These are phyloP conservation scores for Stentor coeruleus DNA, from an alignment of 73 alveolate genomes.

Conservation along the genomic window DNA sequence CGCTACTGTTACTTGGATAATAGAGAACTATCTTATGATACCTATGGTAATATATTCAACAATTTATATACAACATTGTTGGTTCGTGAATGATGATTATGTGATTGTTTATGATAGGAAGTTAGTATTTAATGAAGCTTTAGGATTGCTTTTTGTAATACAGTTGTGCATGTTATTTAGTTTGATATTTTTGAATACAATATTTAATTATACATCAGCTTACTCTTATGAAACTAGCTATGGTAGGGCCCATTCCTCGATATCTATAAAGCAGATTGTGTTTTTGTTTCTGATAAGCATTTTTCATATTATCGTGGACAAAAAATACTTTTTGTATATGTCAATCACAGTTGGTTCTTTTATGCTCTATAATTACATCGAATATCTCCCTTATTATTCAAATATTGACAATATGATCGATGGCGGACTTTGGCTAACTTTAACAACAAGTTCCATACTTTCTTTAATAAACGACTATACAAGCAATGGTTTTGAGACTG, in stretches of 20 bases:
- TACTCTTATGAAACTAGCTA: not conserved
- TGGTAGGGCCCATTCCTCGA: not conserved
- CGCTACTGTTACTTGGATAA: not conserved
- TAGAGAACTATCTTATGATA: not conserved
- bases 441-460: not conserved
- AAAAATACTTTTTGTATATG: not conserved
- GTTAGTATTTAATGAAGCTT: not conserved
- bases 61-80: not conserved
- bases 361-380: not conserved
- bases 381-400: not conserved
- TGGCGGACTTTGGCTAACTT: not conserved
- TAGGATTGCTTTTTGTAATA: not conserved
- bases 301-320: not conserved
- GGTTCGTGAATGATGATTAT: not conserved
- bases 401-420: not conserved
- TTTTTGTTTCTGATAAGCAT: not conserved
- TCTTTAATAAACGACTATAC: not conserved
- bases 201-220: not conserved
- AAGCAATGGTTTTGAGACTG: not conserved
- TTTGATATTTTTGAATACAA: not conserved
- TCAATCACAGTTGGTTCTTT: not conserved
- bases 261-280: not conserved
- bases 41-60: not conserved
- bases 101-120: not conserved
- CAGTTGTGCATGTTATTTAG: not conserved